Base-by-base conservation (phyloP, 2,329 filamentous ascomycete species). In the Diplodia corticola region DNA sequence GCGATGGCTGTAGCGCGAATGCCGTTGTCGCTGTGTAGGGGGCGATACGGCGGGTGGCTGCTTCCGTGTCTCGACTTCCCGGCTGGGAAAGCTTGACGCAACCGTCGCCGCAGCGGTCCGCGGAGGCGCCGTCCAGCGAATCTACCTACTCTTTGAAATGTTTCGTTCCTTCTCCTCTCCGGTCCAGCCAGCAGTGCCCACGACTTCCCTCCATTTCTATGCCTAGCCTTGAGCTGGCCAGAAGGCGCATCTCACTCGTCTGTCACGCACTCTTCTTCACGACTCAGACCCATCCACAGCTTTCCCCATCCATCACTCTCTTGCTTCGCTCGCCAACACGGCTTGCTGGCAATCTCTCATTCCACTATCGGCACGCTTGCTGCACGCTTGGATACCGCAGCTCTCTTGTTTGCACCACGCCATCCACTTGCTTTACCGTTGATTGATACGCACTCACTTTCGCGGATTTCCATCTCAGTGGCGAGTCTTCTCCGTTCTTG, bases 351-450 rank as follows among this genome's bases (percentile, higher is more conserved):
- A 22, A 37, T 64, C 64, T 53, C 35, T 66, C 64, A 61, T 66
- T 66, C 33, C 63, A 55, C 50, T 65, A 65, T 65, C 63, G 63
- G 46, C 63, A 65, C 51, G 63, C 63, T 53, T 65, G 63, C 53
- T 65, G 63, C 63, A 59, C 63, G 63, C 46, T 65, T 65, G 63
- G 63, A 65, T 65, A 65, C 63, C 51, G 50, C 63, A 64, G 50
- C 50, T 65, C 50, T 64, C 63, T 65, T 65, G 63, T 49, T 65
- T 65, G 63, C 44, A 55, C 51, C 40, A 40, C 63, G 51, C 46
- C 53, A 59, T 37, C 63, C 63, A 49, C 40, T 65, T 65, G 63
- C 63, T 48, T 64, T 59, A 50, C 63, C 51, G 63, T 65, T 65
- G 63, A 53, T 55, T 24, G 20, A 65, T 59, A 65, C 63, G n/a